phyloP scores from a whole-genome alignment of 2,329 filamentous ascomycete species.

The Myriosclerotinia scirpicola region DNA sequence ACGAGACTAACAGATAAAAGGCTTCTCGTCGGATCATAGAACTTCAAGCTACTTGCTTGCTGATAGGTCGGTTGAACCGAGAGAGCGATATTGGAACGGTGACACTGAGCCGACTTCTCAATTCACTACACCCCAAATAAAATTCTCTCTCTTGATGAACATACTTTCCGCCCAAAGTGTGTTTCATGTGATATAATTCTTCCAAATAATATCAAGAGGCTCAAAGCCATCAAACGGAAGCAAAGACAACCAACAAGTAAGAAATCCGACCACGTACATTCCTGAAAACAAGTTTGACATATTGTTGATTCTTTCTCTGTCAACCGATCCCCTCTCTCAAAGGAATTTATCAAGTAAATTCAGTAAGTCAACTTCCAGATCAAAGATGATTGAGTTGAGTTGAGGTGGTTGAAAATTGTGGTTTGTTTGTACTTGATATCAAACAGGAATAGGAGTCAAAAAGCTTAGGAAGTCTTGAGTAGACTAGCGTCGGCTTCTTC shows the following conservation, averaged over 20 bases:
- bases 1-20: neutral
- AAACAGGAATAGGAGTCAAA: slow-evolving; percentile 25
- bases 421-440: slow-evolving; percentile 18
- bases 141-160: neutral
- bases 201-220: neutral
- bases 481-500: slow-evolving; percentile 21
- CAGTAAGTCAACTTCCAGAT: slow-evolving; percentile 3
- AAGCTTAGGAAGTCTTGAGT: slow-evolving; percentile 21
- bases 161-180: neutral
- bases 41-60: slow-evolving; percentile 21
- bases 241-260: slow-evolving; percentile 15
- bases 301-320: slow-evolving; percentile 17
- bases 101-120: slow-evolving; percentile 15
- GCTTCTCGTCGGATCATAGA: neutral
- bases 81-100: neutral
- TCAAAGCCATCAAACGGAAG: slow-evolving; percentile 15
- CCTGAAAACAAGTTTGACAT: slow-evolving; percentile 43
- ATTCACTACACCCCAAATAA: neutral
- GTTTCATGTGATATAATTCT: neutral
- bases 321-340: neutral
- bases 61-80: neutral
- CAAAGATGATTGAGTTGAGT: slow-evolving; percentile 11
- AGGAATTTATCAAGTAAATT: neutral
- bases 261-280: slow-evolving; percentile 38
- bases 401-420: slow-evolving; percentile 12